A percentile compares a stretch with the other conserved stretches of the same genome.
Conservation (phyloP, 345 rosid genomes). For the Moricandia arvensis region DNA sequence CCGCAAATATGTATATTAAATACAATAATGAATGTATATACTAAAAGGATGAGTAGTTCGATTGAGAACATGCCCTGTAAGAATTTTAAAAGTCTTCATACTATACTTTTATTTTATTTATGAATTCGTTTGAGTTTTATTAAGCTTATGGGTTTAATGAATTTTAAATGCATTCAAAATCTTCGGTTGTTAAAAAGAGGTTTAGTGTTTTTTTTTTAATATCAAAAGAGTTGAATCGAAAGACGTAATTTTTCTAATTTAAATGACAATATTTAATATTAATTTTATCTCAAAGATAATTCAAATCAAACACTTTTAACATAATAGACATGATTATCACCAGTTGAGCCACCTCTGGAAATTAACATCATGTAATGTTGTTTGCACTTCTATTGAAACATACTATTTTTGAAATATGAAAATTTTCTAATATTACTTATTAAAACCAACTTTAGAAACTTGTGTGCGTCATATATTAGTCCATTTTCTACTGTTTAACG, state of each 20-base stretch:
- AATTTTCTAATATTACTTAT: background rate
- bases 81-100: background rate
- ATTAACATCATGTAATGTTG: too few species aligned
- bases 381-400: too few species aligned
- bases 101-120: background rate
- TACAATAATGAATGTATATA: background rate
- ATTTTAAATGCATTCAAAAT: background rate
- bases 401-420: background rate
- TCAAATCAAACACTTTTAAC: too few species aligned
- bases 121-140: background rate
- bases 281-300: too few species aligned
- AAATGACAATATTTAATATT: too few species aligned
- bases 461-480: background rate
- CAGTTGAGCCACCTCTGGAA: too few species aligned
- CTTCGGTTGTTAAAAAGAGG: background rate
- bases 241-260: too few species aligned
- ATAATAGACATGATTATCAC: too few species aligned
- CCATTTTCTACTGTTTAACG: background rate
- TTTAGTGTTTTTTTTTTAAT: background rate
- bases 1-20: background rate
- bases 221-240: too few species aligned
- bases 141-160: background rate
- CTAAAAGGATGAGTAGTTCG: background rate
- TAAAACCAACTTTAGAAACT: too few species aligned
- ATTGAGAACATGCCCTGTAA: background rate